A percentile compares a stretch with the other conserved stretches of the same genome.
phyloP scores from a whole-genome alignment of 306 rosid species.

The Gastrolobium villosum region DNA sequence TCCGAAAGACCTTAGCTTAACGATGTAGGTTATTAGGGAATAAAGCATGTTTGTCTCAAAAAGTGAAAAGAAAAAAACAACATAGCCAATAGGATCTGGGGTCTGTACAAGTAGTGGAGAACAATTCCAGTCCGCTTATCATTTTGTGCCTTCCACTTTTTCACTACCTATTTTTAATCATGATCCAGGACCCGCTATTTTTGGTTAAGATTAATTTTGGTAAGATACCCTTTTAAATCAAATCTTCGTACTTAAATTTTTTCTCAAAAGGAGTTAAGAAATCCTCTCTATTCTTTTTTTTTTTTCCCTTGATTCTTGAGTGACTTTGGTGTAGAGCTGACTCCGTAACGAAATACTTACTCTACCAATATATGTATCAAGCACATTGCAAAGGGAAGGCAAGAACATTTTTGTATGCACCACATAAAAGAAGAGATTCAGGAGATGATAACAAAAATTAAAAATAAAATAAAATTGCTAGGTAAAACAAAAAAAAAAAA shows the following conservation, averaged over 20 bases:
- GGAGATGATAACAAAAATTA: neutral
- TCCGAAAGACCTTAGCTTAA: conserved; percentile 7
- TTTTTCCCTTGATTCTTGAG: neutral
- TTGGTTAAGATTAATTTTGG: conserved; percentile 17
- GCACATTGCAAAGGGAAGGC: neutral
- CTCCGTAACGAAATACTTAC: neutral
- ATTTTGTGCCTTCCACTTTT: conserved; percentile 17
- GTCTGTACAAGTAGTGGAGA: conserved; percentile 28
- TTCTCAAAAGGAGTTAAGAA: too few relatives aligned
- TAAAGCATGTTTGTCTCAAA: conserved; percentile 20
- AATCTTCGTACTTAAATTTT: neutral
- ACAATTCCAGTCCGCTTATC: neutral
- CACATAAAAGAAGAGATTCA: neutral
- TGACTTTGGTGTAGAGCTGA: neutral
- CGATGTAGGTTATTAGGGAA: conserved; percentile 38
- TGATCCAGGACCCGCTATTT: neutral
- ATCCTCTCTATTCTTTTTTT: neutral
- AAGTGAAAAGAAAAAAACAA: conserved; percentile 1
- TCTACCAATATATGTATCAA: neutral
- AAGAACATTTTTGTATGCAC: too few relatives aligned
- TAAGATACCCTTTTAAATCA: neutral
- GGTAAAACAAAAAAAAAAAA: neutral
- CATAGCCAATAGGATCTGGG: conserved; percentile 13
- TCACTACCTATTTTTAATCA: neutral
- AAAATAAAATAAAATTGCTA: neutral